Percentiles rank a stretch among this genome's conserved stretches.
These are phyloP conservation scores for Phyllosticta capitalensis DNA, from an alignment of 2,329 filamentous ascomycete genomes.

Conservation along the genomic window DNA sequence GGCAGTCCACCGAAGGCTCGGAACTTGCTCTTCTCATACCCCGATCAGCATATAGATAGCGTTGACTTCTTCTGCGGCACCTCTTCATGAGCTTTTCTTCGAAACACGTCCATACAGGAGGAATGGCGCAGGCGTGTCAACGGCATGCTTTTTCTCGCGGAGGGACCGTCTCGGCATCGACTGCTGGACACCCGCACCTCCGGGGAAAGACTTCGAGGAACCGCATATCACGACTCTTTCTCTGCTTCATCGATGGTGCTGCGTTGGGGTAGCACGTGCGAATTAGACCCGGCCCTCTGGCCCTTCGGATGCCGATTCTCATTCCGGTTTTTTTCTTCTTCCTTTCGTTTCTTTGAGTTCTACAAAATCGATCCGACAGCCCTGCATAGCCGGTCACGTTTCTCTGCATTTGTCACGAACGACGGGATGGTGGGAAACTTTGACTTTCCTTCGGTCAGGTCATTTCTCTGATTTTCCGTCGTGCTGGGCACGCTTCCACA, in stretches of 20 bases:
- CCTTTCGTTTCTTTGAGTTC: slow-evolving; percentile 14
- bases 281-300: slow-evolving; percentile 31
- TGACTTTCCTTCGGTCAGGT: not conserved
- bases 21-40: slow-evolving; percentile 34
- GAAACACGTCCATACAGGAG: slow-evolving; percentile 8
- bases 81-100: slow-evolving; percentile 27
- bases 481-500: slow-evolving; percentile 8
- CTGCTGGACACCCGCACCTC: slow-evolving; percentile 22
- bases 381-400: slow-evolving; percentile 11
- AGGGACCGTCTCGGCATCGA: slow-evolving; percentile 13
- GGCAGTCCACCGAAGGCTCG: slow-evolving; percentile 25
- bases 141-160: slow-evolving; percentile 7
- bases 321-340: slow-evolving; percentile 18
- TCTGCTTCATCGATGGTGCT: slow-evolving; percentile 29
- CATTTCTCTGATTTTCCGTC: slow-evolving; percentile 9
- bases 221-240: slow-evolving; percentile 28
- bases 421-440: slow-evolving; percentile 9
- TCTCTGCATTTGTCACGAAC: slow-evolving; percentile 10
- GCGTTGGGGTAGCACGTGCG: slow-evolving; percentile 25
- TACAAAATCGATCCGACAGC: slow-evolving; percentile 31
- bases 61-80: slow-evolving; percentile 37
- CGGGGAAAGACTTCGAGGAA: slow-evolving; percentile 14
- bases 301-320: slow-evolving; percentile 25
- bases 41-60: slow-evolving; percentile 43
- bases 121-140: slow-evolving; percentile 23